Conservation (phyloP, 2,329 filamentous ascomycete genomes). For the Nothophoma quercina region DNA sequence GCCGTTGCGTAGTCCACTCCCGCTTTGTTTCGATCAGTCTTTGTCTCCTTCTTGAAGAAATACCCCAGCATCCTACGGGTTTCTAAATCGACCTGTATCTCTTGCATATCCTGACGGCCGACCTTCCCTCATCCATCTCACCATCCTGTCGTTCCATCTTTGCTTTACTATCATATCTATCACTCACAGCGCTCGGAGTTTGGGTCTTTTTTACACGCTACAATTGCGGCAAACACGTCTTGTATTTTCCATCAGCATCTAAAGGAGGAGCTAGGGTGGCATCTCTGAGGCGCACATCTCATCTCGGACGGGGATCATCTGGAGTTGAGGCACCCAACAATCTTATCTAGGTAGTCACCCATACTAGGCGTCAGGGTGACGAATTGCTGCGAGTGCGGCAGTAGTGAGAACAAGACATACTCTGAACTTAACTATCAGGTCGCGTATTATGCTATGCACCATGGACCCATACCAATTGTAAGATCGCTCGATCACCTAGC, state of each 20-base stretch:
- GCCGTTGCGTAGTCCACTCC: conserved; percentile 11
- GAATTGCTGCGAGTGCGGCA: neutral
- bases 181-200: conserved; percentile 16
- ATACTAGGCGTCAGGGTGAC: neutral
- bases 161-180: conserved; percentile 1
- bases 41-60: neutral
- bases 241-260: neutral
- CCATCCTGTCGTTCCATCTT: no score
- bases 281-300: conserved; percentile 4
- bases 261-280: neutral
- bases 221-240: conserved; percentile 2
- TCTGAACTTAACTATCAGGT: no score
- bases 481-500: no score
- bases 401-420: conserved; percentile 2
- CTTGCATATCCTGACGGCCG: conserved; percentile 10
- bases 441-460: no score
- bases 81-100: no score
- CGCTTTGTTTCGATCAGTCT: conserved; percentile 6
- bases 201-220: neutral
- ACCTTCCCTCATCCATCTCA: neutral
- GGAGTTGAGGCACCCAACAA: neutral
- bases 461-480: no score
- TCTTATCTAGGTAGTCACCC: conserved; percentile 5
- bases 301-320: neutral
- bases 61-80: conserved; percentile 12